Evolutionary conservation across 2,329 filamentous ascomycete genomes (phyloP), one percentile per base, ranked within the genome.

Genomic region (Neonectria ditissima): DNA sequence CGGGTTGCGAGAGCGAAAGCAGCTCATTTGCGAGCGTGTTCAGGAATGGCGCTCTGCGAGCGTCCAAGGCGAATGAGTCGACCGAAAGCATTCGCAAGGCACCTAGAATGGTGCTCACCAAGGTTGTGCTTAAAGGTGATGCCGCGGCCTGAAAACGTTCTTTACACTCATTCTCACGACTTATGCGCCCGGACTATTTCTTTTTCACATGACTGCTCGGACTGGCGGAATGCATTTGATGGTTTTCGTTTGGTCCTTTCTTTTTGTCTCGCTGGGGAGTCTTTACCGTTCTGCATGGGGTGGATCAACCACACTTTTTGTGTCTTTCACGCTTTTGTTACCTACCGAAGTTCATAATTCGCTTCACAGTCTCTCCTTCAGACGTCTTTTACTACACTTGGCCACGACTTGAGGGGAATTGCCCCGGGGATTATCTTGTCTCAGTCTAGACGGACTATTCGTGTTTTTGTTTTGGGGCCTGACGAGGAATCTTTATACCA

Each of bases 71-170:
- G 39, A 80, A 86, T 67, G 84, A 89, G 72, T 82, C 81, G 44
- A 79, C 80, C 55, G 85, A 87, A 68, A 84, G 86, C 63, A 89
- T 93, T 80, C 92, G 93, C 80, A 94, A 91, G 84, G 92, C 91
- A 71, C 91, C 93, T 57, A 91, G 94, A 85, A 88, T 97, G 76
- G 91, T 97, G 70, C 86, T 97, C 70, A 94, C 92, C 70, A 94
- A 90, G 78, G 72, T 55, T 65, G 64, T 65, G 70, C 65, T 67
- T 72, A 65, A 13, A 69, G 69, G 69, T 71, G 65, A 72, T 54
- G 66, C 70, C 66, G 65, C 55, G 59, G 58, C 69, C 58, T 22
- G 53, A 58, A 58, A 59, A 63, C 60, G 63, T 69, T 57, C 62
- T 55, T 63, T 62, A 59, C 61, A 62, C 59, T 65, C 61, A 66